Percentiles rank a stretch among this genome's conserved stretches.
Evolutionary conservation across 2,329 filamentous ascomycete species (phyloP).

Genomic region (Arthrobotrys entomopaga): DNA sequence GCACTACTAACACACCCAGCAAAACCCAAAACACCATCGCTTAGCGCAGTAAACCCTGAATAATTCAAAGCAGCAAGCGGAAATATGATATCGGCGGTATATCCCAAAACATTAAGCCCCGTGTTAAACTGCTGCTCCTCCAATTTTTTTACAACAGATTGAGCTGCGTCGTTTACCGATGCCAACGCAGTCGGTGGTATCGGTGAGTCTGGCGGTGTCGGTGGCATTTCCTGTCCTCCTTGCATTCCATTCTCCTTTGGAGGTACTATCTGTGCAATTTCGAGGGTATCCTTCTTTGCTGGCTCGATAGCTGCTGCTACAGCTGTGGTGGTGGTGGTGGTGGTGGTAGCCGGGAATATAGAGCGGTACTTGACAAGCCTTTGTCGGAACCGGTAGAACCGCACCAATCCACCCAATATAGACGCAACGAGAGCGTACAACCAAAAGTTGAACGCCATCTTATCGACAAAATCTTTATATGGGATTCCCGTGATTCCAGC

Average conservation of each 20-base stretch:
- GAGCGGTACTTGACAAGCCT: constrained; percentile 31
- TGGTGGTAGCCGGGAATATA: constrained; percentile 20
- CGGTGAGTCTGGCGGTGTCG: constrained; percentile 45
- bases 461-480: constrained; percentile 35
- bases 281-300: neutral
- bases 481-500: constrained; percentile 45
- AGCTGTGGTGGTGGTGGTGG: neutral
- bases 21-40: constrained; percentile 49
- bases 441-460: constrained; percentile 52
- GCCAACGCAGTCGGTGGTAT: constrained; percentile 17
- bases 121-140: constrained; percentile 37
- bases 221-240: constrained; percentile 25
- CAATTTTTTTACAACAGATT: constrained; percentile 30
- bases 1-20: constrained; percentile 49
- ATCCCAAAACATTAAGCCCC: constrained; percentile 27
- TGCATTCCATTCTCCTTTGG: constrained; percentile 1
- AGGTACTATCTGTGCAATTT: neutral
- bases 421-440: constrained; percentile 46
- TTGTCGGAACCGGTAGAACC: constrained; percentile 22
- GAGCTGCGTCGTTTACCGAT: constrained; percentile 39
- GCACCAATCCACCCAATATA: constrained; percentile 35
- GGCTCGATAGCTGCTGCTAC: constrained; percentile 8
- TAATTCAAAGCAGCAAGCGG: constrained; percentile 47
- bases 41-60: constrained; percentile 36
- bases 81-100: constrained; percentile 38